A percentile compares a stretch with the other conserved stretches of the same genome.
These are phyloP conservation scores for Myrica gale DNA, from an alignment of 306 rosid genomes.

Conservation along the genomic window DNA sequence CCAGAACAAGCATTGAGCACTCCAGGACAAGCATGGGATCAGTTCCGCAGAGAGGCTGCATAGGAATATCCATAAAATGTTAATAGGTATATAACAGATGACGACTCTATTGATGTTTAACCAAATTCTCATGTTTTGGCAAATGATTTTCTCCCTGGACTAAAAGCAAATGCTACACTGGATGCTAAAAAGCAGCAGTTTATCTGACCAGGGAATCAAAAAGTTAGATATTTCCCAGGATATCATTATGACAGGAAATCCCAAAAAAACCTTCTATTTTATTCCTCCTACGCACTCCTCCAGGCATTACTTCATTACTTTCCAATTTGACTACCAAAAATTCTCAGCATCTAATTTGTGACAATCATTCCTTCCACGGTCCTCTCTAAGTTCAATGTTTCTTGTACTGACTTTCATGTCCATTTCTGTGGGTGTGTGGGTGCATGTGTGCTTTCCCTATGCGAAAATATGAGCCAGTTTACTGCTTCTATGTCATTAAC, in stretches of 20 bases:
- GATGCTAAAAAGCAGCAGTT: not conserved
- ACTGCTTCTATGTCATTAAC: constrained; percentile 26
- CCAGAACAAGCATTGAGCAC: constrained; percentile 92
- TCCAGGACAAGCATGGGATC: constrained; percentile 96
- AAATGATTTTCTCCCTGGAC: not conserved
- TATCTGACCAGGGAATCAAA: not conserved
- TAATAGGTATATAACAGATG: not conserved
- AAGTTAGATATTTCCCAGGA: not conserved
- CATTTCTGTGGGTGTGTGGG: too few species aligned
- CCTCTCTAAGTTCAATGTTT: too few species aligned
- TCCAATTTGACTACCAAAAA: too few species aligned
- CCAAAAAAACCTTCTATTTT: not conserved
- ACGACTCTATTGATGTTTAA: not conserved
- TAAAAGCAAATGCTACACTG: not conserved
- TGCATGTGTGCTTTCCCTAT: not conserved
- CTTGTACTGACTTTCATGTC: too few species aligned
- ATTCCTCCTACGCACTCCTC: too few species aligned
- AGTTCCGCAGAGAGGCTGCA: constrained; percentile 87
- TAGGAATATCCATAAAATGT: constrained; percentile 36
- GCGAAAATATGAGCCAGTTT: constrained; percentile 13
- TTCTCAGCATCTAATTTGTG: too few species aligned
- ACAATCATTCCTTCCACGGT: too few species aligned
- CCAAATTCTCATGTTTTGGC: not conserved
- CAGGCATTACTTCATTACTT: too few species aligned
- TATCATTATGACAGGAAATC: not conserved